These are phyloP conservation scores for Artemisia annua DNA, from an alignment of 129 eudicot species.

Conservation along the genomic window DNA sequence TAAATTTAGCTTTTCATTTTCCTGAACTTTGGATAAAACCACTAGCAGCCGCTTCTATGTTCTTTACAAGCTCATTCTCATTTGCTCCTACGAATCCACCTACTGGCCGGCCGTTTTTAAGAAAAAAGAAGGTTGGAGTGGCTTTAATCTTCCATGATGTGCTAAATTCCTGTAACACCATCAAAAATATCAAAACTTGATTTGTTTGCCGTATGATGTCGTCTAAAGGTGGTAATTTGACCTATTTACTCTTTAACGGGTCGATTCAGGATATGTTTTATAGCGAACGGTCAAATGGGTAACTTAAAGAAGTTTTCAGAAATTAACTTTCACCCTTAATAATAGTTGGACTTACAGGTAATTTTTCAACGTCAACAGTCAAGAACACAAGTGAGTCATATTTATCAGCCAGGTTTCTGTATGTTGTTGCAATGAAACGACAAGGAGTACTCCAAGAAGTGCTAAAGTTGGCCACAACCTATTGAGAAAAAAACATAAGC, in stretches of 20 bases:
- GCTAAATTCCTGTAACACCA: background rate
- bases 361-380: slow-evolving; percentile 50
- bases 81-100: background rate
- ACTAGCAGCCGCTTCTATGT: background rate
- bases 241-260: no score
- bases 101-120: background rate
- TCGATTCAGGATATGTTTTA: no score
- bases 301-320: no score
- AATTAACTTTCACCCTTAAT: no score
- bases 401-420: slow-evolving; percentile 52
- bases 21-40: background rate
- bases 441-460: slow-evolving; percentile 66
- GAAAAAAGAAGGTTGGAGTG: background rate
- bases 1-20: background rate
- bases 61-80: background rate
- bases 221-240: no score
- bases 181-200: background rate
- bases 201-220: no score
- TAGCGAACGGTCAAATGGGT: no score
- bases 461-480: slow-evolving; percentile 64
- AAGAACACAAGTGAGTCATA: slow-evolving; percentile 47
- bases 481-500: background rate
- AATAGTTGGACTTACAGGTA: no score
- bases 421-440: slow-evolving; percentile 43
- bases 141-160: background rate